Evolutionary conservation across 345 rosid species (phyloP), one percentile per base, ranked within the genome.

Genomic region (Populus simonii): DNA sequence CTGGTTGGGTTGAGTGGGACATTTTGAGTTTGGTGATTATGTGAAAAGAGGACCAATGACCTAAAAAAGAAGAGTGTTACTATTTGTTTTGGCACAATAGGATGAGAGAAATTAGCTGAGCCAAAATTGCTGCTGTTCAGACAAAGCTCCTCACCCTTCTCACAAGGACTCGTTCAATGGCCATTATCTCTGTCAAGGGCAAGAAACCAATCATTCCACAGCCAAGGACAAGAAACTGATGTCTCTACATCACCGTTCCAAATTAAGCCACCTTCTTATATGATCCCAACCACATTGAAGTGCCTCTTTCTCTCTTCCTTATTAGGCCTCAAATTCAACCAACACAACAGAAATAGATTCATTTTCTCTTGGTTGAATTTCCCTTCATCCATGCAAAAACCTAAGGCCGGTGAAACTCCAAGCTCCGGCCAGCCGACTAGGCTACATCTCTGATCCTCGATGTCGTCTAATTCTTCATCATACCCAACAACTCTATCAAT

Each of bases 151-250:
- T 51, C 71, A 72, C 41, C 68, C 81, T 61, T 74, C 79, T 76
- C 68, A 77, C 25, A 68, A 84, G 74, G 92, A 89, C 92, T 83
- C 89, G 88, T 73, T 89, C 92, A 84, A 83, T 80, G 20, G 29
- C 74, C 76, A 66, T 38, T 33, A 72, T 75, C 67, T 41, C 78
- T 66, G 59, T 84, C 88, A 74, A 67, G 63, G 84, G 61, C 43
- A 73, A 72, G 10, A 76, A 82, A 80, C 81, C 80, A 76, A 80
- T 73, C 68, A 61, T 71, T 73, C 80, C n/a, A 53, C 23, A 53
- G 16, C 59, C 88, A 74, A 70, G 63, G 84, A 71, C 66, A 73
- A 68, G n/a, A 76, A 82, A 80, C 80, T 78, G 74, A 80, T 73
- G 67, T 61, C 73, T 73, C 80, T 81, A 81, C 81, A 80, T 80